Evolutionary conservation across 441 rosid genomes (phyloP).

Genomic region (Cnidoscolus chayamansa): DNA sequence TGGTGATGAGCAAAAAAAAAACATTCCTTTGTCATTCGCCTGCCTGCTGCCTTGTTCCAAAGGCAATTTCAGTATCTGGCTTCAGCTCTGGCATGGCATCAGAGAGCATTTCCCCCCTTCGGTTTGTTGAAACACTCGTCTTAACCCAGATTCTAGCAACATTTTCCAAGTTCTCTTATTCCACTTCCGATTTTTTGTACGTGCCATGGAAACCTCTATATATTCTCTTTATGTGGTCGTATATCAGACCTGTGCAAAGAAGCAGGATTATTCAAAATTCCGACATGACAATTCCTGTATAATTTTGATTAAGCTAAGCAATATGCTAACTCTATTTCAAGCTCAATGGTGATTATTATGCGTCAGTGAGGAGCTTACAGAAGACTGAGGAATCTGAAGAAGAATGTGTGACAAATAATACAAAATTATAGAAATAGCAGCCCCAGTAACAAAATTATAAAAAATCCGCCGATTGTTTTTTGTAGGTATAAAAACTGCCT

Average conservation of each 20-base stretch:
- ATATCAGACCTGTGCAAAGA: slow-evolving; percentile 32
- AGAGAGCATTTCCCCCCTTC: slow-evolving; percentile 15
- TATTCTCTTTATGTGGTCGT: slow-evolving; percentile 4
- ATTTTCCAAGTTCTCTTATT: slow-evolving; percentile 31
- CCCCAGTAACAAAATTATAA: slow-evolving; percentile 58
- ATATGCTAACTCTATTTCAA: neutral
- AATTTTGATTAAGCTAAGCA: neutral
- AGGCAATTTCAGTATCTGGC: slow-evolving; percentile 17
- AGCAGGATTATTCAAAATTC: neutral
- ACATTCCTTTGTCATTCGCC: slow-evolving; percentile 4
- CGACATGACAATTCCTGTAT: slow-evolving; percentile 5
- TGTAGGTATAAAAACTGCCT: slow-evolving; percentile 69
- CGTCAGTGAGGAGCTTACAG: slow-evolving; percentile 38
- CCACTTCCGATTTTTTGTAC: slow-evolving; percentile 23
- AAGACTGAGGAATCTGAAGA: slow-evolving; percentile 67
- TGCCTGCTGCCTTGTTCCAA: neutral
- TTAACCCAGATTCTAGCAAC: slow-evolving; percentile 15
- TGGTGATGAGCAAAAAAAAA: slow-evolving; percentile 16
- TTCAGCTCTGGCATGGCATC: slow-evolving; percentile 16
- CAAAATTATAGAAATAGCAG: slow-evolving; percentile 49
- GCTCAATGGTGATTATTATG: neutral
- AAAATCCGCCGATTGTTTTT: slow-evolving; percentile 65
- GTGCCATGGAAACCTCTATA: slow-evolving; percentile 12
- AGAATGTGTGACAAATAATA: slow-evolving; percentile 60
- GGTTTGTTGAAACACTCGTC: slow-evolving; percentile 24